A percentile compares a stretch with the other conserved stretches of the same genome.
Conservation (phyloP, 1,139 yeast species). For the Saccharomyces hybrid region DNA sequence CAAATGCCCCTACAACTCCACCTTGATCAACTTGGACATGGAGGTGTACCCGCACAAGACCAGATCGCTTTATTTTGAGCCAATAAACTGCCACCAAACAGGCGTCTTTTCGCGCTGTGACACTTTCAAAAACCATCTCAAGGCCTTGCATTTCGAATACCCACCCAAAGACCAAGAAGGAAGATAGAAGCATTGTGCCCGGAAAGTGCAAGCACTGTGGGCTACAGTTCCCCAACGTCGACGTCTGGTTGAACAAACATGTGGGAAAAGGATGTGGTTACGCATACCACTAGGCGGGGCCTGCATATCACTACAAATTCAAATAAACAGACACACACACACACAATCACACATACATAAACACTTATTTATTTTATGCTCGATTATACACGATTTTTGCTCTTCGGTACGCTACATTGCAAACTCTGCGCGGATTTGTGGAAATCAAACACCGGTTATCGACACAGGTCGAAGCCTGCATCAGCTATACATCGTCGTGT, state of each 20-base stretch:
- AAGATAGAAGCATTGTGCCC: slow-evolving; percentile 53
- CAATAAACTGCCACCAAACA: slow-evolving; percentile 54
- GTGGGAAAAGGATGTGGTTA: slow-evolving; percentile 52
- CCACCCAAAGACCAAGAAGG: slow-evolving; percentile 81
- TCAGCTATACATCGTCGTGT: background rate
- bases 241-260: slow-evolving; percentile 69
- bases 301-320: too few relatives aligned
- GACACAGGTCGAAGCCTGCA: background rate
- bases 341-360: background rate
- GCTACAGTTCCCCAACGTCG: slow-evolving; percentile 53
- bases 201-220: slow-evolving; percentile 78
- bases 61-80: slow-evolving; percentile 12
- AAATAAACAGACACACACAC: background rate
- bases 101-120: slow-evolving; percentile 85
- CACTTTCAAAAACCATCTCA: slow-evolving; percentile 81
- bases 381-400: background rate
- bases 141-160: slow-evolving; percentile 80
- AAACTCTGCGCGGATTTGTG: too few relatives aligned
- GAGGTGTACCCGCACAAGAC: slow-evolving; percentile 22
- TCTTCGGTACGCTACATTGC: background rate
- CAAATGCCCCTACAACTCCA: slow-evolving; percentile 39
- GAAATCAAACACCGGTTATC: background rate
- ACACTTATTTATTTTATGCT: background rate
- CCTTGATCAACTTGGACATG: slow-evolving; percentile 24
- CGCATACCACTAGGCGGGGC: slow-evolving; percentile 12